Evolutionary conservation across 495 filamentous ascomycete species (phyloP).

Genomic region (Neurospora terricola): DNA sequence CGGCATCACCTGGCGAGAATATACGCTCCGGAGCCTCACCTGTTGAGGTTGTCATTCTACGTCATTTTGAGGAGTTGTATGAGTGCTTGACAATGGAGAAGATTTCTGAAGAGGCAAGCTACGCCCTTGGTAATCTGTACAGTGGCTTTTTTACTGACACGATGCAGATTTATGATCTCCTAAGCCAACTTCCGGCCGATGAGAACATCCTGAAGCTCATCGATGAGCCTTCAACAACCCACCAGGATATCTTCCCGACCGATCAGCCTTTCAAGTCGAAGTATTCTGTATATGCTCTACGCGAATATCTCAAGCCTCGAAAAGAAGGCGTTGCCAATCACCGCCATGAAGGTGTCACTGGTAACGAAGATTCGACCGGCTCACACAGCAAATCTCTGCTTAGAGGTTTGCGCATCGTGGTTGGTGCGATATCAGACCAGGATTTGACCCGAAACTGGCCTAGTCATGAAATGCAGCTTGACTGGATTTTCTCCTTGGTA

Average conservation of each 20-base stretch:
- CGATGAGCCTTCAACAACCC: conserved; percentile 40
- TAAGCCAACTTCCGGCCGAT: conserved; percentile 63
- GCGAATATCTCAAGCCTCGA: conserved; percentile 28
- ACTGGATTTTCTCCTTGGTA: conserved; percentile 32
- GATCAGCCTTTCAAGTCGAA: conserved; percentile 62
- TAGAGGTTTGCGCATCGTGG: conserved; percentile 34
- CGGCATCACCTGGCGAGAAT: conserved; percentile 19
- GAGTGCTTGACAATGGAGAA: conserved; percentile 64
- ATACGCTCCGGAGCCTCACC: conserved; percentile 32
- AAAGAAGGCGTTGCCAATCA: neutral
- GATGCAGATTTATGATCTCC: conserved; percentile 59
- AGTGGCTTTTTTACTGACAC: conserved; percentile 13
- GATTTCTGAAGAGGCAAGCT: conserved; percentile 54
- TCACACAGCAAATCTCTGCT: conserved; percentile 20
- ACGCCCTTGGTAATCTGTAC: neutral
- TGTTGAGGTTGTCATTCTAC: conserved; percentile 66
- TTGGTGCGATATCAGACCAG: conserved; percentile 35
- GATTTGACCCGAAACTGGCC: conserved; percentile 29
- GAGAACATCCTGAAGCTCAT: conserved; percentile 49
- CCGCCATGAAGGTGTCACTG: neutral
- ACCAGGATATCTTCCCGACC: conserved; percentile 54
- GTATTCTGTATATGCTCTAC: conserved; percentile 61
- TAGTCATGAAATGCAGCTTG: conserved; percentile 28
- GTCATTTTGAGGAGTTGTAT: conserved; percentile 81
- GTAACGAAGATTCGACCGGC: conserved; percentile 2